phyloP scores from a whole-genome alignment of 148 eudicot genomes.

The Talinum fruticosum region DNA sequence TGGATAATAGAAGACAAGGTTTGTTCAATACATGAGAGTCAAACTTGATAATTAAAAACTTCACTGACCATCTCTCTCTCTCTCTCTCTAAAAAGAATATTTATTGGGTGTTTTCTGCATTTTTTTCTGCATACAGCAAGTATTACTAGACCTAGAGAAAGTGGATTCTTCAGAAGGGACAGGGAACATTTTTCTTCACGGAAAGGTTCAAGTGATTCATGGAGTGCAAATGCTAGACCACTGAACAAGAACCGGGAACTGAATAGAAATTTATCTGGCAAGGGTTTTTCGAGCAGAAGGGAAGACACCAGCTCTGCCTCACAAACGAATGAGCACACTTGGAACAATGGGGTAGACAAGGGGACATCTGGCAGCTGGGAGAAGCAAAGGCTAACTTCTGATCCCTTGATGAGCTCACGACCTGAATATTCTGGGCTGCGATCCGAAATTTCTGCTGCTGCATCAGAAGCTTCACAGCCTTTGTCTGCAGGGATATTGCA shows the following conservation, averaged over 20 bases:
- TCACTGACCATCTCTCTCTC: neutral
- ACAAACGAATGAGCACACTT: slow-evolving; percentile 37
- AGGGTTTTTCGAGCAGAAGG: slow-evolving; percentile 38
- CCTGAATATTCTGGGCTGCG: slow-evolving; percentile 27
- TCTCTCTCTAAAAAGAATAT: neutral
- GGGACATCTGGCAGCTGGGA: slow-evolving; percentile 33
- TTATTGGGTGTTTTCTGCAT: neutral
- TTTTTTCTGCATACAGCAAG: slow-evolving; percentile 41
- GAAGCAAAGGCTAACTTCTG: slow-evolving; percentile 36
- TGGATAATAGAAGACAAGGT: slow-evolving; percentile 65
- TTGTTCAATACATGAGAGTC: slow-evolving; percentile 4
- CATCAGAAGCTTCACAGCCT: slow-evolving; percentile 42
- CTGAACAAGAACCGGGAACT: slow-evolving; percentile 52
- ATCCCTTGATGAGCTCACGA: slow-evolving; percentile 27
- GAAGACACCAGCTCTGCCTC: slow-evolving; percentile 39
- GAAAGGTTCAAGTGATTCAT: slow-evolving; percentile 55
- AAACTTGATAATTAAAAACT: slow-evolving; percentile 6
- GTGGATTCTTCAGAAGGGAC: slow-evolving; percentile 51
- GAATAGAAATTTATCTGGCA: slow-evolving; percentile 42
- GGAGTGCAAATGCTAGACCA: slow-evolving; percentile 50
- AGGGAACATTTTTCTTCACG: slow-evolving; percentile 61
- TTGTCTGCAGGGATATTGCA: slow-evolving; percentile 30
- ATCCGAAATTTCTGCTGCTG: slow-evolving; percentile 20
- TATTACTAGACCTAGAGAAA: slow-evolving; percentile 42
- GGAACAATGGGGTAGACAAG: slow-evolving; percentile 49